phyloP scores from a whole-genome alignment of 148 eudicot genomes.

The Persicaria tinctoria region DNA sequence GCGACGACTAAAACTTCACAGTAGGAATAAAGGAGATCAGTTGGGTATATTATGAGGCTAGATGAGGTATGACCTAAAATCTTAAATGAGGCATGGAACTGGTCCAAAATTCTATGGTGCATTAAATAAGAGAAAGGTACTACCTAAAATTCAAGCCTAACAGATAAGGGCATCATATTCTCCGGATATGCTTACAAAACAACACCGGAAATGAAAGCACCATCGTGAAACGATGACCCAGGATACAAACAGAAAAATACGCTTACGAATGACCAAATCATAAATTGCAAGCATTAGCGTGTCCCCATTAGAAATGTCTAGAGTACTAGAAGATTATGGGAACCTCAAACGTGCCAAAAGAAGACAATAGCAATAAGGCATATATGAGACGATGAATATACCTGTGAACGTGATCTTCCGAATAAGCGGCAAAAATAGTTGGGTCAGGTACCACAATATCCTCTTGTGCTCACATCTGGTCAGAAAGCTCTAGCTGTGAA shows the following conservation, averaged over 20 bases:
- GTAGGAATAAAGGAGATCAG: background rate
- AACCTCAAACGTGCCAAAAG: background rate
- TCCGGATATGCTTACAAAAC: background rate
- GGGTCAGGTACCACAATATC: background rate
- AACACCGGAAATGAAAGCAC: constrained; percentile 1
- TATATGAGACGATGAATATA: background rate
- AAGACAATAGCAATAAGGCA: background rate
- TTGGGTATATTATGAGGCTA: background rate
- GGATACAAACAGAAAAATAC: background rate
- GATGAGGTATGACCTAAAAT: no score
- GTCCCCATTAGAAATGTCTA: background rate
- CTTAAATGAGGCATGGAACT: background rate
- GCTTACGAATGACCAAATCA: background rate
- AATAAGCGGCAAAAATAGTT: background rate
- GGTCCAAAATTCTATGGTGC: background rate
- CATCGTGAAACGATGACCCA: background rate
- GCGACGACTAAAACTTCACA: background rate
- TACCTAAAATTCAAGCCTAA: background rate
- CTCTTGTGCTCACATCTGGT: constrained; percentile 2
- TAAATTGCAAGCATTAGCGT: background rate
- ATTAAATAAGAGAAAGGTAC: constrained; percentile 3
- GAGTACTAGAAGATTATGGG: background rate
- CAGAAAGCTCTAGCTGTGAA: background rate
- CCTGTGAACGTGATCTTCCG: background rate
- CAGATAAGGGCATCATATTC: constrained; percentile 3